phyloP scores from a whole-genome alignment of 495 filamentous ascomycete species.

The Aspergillus funiculosus region DNA sequence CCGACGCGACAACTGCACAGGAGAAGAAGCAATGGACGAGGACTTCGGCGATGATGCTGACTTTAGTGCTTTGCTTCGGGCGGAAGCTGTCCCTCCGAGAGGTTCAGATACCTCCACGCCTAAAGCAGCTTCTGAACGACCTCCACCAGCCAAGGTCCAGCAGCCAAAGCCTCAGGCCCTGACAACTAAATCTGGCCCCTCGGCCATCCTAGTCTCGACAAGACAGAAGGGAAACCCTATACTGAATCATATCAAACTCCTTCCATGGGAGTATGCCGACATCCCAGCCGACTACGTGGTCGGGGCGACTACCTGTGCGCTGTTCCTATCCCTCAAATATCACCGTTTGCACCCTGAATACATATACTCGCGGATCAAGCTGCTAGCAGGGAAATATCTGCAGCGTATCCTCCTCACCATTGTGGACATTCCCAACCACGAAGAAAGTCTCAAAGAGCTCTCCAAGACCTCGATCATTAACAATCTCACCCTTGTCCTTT shows the following conservation, averaged over 20 bases:
- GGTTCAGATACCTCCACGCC: constrained; percentile 21
- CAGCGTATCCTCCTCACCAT: constrained; percentile 80
- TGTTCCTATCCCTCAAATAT: constrained; percentile 95
- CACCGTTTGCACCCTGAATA: constrained; percentile 97
- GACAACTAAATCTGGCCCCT: constrained; percentile 59
- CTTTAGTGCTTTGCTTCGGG: constrained; percentile 48
- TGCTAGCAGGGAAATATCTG: constrained; percentile 72
- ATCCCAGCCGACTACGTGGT: constrained; percentile 91
- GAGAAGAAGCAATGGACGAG: constrained; percentile 1
- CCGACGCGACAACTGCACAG: neutral
- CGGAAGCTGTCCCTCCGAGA: constrained; percentile 27
- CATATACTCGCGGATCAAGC: constrained; percentile 84
- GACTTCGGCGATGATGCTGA: constrained; percentile 46
- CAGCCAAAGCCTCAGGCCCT: constrained; percentile 86
- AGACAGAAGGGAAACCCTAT: constrained; percentile 95
- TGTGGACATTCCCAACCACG: constrained; percentile 88
- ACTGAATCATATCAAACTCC: constrained; percentile 67
- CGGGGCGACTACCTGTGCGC: constrained; percentile 78
- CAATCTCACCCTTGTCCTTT: constrained; percentile 83
- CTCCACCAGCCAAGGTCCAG: constrained; percentile 53
- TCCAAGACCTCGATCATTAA: constrained; percentile 88
- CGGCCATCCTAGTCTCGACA: constrained; percentile 76
- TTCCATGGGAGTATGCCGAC: constrained; percentile 97
- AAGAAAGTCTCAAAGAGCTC: constrained; percentile 72
- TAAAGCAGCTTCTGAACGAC: constrained; percentile 23